phyloP scores from a whole-genome alignment of 176 grass and related monocot genomes.

The Rhynchospora breviuscula region DNA sequence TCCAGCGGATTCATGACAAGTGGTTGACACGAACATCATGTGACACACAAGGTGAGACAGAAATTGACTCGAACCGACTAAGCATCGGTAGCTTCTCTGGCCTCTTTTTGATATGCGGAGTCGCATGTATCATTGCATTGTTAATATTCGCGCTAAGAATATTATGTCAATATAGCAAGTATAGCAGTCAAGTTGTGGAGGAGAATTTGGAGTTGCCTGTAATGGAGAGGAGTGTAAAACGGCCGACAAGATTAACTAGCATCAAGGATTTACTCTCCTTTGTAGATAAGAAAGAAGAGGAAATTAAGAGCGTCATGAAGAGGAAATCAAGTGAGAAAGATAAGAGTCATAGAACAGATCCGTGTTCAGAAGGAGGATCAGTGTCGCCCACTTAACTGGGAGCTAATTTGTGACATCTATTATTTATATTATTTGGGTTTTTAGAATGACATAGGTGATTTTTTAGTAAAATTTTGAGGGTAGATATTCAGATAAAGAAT shows the following conservation, averaged over 20 bases:
- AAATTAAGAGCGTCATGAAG: conserved; percentile 52
- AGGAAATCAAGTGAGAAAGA: conserved; percentile 51
- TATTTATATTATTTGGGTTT: not conserved
- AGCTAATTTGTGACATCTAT: not conserved
- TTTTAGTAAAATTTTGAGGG: not conserved
- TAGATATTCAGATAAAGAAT: conserved; percentile 2
- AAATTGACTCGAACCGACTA: conserved; percentile 31
- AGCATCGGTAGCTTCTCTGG: conserved; percentile 70
- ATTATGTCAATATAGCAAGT: conserved; percentile 55
- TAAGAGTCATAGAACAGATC: conserved; percentile 27
- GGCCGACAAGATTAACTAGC: conserved; percentile 39
- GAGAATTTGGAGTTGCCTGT: conserved; percentile 7
- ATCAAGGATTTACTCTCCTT: conserved; percentile 64
- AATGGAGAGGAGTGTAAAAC: conserved; percentile 31
- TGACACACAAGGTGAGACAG: conserved; percentile 2
- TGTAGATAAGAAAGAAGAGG: conserved; percentile 82
- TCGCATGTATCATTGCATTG: conserved; percentile 56
- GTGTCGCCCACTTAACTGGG: conserved; percentile 17
- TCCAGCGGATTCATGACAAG: conserved; percentile 94
- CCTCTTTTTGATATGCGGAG: conserved; percentile 75
- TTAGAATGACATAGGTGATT: not conserved
- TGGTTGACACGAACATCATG: conserved; percentile 51
- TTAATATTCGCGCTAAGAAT: conserved; percentile 50
- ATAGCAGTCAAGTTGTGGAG: conserved; percentile 29
- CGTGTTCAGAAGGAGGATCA: conserved; percentile 9